Base-by-base conservation (phyloP, 768 basidiomycete genomes). In the Aureoboletus auriporus region DNA sequence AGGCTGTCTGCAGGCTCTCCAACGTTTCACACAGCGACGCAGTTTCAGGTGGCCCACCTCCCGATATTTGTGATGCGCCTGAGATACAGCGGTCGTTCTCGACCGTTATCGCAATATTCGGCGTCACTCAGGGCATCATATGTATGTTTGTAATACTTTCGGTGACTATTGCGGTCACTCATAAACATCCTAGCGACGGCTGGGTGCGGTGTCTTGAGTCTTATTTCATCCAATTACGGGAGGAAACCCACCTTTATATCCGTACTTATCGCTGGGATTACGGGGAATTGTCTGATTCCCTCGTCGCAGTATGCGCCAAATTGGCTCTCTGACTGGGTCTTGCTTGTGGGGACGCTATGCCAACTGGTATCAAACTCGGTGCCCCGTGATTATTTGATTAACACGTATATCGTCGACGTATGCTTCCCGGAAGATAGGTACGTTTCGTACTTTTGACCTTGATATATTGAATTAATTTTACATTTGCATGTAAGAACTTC, bases 321-420 rank as follows among this genome's bases (percentile, higher is more conserved):
- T 29, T 50, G 53, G 50, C 42, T 60, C 3, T 28, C 53, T 44
- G 23, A 42, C 16, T 57, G 58, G 31, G 14, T 51, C 23, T 42
- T 68, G 11, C 10, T 55, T 5, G 13, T 51, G 6, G 63, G 57
- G 36, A 16, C 66, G 8, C 6, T 64, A 20, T 42, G 42, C 6
- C 31, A 56, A 27, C 7, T 46, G 8, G 44, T 64, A 42, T 53
- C 56, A 2, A 42, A 43, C 27, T 3, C 12, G 3, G 1, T 47
- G 8, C 30, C 54, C 4, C 33, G 49, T 8, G n/a, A 11, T 11
- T 65, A 67, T 35, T 40, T 69, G 20, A 8, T 54, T 14, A 62
- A 62, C 33, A 45, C 63, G 42, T 66, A 65, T 33, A 41, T 65
- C 8, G 53, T 69, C 12, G 68, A 69, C 14, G 36, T 57, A 5